A percentile compares a stretch with the other conserved stretches of the same genome.
Evolutionary conservation across 208 protist genomes (phyloP).

Genomic region (Acanthamoeba sp.): DNA sequence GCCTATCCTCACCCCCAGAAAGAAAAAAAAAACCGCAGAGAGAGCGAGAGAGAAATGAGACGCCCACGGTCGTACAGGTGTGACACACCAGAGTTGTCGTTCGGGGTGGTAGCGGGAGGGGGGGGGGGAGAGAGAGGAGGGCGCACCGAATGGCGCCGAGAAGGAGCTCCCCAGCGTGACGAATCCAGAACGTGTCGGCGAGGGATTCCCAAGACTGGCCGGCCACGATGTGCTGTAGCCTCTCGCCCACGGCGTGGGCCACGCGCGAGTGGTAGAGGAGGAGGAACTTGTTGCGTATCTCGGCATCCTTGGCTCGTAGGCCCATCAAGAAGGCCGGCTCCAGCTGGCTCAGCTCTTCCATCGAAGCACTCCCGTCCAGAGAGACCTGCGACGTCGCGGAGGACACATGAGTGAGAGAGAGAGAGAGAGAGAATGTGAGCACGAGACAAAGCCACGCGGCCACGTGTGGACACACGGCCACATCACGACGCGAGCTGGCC

Average conservation of each 20-base stretch:
- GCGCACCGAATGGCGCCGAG: not conserved
- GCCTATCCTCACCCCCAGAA: not conserved
- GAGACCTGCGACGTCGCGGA: not conserved
- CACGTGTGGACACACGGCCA: not conserved
- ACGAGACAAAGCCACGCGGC: no score
- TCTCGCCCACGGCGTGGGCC: not conserved
- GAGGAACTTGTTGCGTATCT: slow-evolving; percentile 25
- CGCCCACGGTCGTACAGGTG: no score
- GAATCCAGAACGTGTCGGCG: slow-evolving; percentile 27
- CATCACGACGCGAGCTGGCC: not conserved
- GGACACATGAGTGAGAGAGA: not conserved
- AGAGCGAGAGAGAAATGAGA: no score
- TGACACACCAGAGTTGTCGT: no score
- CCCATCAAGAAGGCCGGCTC: slow-evolving; percentile 46
- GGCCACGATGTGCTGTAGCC: slow-evolving; percentile 31
- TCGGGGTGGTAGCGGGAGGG: no score
- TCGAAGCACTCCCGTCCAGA: not conserved
- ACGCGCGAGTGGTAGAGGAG: slow-evolving; percentile 20
- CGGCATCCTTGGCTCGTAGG: slow-evolving; percentile 17
- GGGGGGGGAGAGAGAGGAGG: no score
- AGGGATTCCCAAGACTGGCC: slow-evolving; percentile 41
- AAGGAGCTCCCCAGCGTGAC: slow-evolving; percentile 16
- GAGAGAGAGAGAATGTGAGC: not conserved
- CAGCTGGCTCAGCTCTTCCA: not conserved
- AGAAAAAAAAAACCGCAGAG: no score